Conservation (phyloP, 371 early-diverging fungal species). For the Syncephalastrum monosporum region DNA sequence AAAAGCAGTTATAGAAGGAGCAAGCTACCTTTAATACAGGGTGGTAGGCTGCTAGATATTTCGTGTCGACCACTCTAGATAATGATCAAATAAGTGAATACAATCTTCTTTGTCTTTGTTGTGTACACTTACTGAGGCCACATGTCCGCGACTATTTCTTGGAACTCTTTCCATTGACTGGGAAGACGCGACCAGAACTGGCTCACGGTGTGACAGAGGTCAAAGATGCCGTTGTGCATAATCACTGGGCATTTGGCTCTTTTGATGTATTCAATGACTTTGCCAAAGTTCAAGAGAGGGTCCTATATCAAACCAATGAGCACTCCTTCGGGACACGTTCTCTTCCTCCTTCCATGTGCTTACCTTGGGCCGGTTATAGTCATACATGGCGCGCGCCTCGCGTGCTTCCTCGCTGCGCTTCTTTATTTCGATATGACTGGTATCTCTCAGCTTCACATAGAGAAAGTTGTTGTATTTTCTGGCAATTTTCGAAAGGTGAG, state of each 20-base stretch:
- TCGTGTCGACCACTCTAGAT: slow-evolving; percentile 63
- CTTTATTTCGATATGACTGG: slow-evolving; percentile 31
- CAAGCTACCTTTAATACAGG: slow-evolving; percentile 18
- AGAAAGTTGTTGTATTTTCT: slow-evolving; percentile 38
- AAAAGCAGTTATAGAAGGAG: background rate
- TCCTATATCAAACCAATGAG: slow-evolving; percentile 21
- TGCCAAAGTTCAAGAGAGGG: slow-evolving; percentile 63
- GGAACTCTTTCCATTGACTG: slow-evolving; percentile 56
- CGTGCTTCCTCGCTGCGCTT: slow-evolving; percentile 38
- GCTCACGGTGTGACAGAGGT: slow-evolving; percentile 73
- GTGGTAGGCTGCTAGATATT: slow-evolving; percentile 44
- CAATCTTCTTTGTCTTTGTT: slow-evolving; percentile 13
- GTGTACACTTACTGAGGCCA: slow-evolving; percentile 48
- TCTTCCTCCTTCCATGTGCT: background rate
- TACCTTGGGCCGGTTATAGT: slow-evolving; percentile 12
- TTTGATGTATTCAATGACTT: slow-evolving; percentile 74
- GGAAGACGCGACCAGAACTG: slow-evolving; percentile 77
- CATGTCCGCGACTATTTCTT: slow-evolving; percentile 39
- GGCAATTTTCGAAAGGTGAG: background rate
- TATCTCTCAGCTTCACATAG: slow-evolving; percentile 31
- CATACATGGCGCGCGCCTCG: too few relatives aligned
- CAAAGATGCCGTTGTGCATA: slow-evolving; percentile 82
- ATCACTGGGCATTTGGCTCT: slow-evolving; percentile 71
- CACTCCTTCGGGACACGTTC: background rate
- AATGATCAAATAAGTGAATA: slow-evolving; percentile 18